phyloP scores from a whole-genome alignment of 2,329 filamentous ascomycete genomes.

The Alternaria postmessia region DNA sequence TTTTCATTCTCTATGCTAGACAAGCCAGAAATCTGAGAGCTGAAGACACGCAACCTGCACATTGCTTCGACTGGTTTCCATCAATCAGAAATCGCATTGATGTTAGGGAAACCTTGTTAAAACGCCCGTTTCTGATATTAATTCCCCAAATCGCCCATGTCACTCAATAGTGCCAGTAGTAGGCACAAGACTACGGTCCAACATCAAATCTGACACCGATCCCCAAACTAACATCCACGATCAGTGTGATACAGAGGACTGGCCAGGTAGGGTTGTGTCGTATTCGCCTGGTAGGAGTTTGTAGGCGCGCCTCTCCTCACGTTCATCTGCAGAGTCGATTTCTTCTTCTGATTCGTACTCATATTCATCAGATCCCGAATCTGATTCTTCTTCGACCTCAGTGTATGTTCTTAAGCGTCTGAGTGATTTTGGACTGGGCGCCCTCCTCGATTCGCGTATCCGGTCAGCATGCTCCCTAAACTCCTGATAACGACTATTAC shows the following conservation, averaged over 20 bases:
- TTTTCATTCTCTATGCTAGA: neutral
- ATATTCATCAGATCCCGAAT: neutral
- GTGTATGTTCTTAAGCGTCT: neutral
- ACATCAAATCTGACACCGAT: neutral
- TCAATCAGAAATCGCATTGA: neutral
- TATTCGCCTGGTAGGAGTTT: neutral
- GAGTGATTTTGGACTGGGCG: neutral
- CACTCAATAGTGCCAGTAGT: neutral
- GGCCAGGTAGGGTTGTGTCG: neutral
- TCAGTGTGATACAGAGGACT: neutral
- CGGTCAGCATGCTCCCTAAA: neutral
- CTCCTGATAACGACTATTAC: neutral
- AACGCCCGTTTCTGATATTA: neutral
- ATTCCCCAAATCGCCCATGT: neutral
- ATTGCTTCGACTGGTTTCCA: neutral
- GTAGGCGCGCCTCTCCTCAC: neutral
- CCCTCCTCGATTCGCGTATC: neutral
- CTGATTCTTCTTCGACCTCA: neutral
- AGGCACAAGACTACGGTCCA: neutral
- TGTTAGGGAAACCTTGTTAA: neutral
- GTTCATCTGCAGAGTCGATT: neutral
- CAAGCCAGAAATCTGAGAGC: neutral
- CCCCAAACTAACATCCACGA: neutral
- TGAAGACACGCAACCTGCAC: neutral
- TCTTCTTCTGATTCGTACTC: conserved; percentile 2